A percentile compares a stretch with the other conserved stretches of the same genome.
These are phyloP conservation scores for Fusarium circinatum DNA, from an alignment of 2,329 filamentous ascomycete genomes.

Conservation along the genomic window DNA sequence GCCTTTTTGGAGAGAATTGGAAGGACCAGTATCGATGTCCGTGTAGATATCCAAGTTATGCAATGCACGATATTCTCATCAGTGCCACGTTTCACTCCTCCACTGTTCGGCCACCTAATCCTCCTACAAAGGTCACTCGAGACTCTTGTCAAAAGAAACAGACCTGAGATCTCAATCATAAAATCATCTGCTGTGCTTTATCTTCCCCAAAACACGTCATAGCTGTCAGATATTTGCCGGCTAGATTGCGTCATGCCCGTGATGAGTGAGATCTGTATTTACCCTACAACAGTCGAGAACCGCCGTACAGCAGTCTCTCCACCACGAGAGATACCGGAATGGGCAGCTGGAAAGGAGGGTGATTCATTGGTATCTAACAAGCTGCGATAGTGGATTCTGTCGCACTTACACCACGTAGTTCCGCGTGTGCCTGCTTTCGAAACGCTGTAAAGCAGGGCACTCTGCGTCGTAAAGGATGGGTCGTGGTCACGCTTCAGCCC, in stretches of 20 bases:
- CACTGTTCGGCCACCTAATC: neutral
- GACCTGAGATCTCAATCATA: neutral
- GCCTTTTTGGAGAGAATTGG: neutral
- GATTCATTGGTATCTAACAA: constrained; percentile 28
- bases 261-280: constrained; percentile 2
- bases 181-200: neutral
- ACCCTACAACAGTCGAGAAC: constrained; percentile 34
- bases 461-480: constrained; percentile 29
- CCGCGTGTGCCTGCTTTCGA: constrained; percentile 4
- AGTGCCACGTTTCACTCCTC: neutral
- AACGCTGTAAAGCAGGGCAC: constrained; percentile 18
- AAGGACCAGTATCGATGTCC: neutral
- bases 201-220: constrained; percentile 17
- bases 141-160: neutral
- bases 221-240: constrained; percentile 3
- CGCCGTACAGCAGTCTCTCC: constrained; percentile 5
- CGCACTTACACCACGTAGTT: constrained; percentile 26
- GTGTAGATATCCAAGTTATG: neutral
- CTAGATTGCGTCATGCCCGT: constrained; percentile 35
- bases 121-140: neutral
- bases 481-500: constrained; percentile 39
- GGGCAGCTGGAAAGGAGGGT: constrained; percentile 24
- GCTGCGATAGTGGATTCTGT: constrained; percentile 21
- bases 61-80: neutral
- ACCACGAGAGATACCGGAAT: constrained; percentile 9